A percentile compares a stretch with the other conserved stretches of the same genome.
These are phyloP conservation scores for Porphyridium purpureum DNA, from an alignment of 23 red algal species.

Conservation along the genomic window DNA sequence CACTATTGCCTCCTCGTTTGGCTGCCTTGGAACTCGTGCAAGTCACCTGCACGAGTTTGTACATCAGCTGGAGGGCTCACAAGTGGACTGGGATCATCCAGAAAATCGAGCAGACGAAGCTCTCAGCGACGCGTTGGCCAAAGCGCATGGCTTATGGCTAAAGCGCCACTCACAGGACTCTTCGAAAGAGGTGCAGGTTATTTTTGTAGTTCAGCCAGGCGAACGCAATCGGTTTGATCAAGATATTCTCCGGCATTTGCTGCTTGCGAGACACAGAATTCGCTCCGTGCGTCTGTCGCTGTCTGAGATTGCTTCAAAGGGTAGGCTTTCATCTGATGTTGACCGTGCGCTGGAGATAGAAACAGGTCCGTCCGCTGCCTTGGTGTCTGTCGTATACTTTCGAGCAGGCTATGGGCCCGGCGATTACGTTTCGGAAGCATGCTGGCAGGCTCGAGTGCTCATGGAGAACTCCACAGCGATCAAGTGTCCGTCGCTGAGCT, in stretches of 20 bases:
- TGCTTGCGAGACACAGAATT: constrained; percentile 30
- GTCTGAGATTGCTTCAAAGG: constrained; percentile 10
- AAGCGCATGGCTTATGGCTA: no score
- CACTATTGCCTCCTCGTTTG: constrained; percentile 74
- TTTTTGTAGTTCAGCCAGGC: constrained; percentile 71
- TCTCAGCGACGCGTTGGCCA: no score
- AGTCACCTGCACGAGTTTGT: constrained; percentile 31
- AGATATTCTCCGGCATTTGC: constrained; percentile 23
- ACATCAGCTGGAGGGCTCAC: not conserved
- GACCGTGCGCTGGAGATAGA: not conserved
- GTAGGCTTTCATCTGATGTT: constrained; percentile 4
- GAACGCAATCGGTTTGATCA: constrained; percentile 86
- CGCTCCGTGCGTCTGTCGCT: constrained; percentile 43
- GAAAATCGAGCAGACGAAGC: no score
- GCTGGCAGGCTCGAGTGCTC: constrained; percentile 54
- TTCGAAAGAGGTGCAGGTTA: constrained; percentile 2
- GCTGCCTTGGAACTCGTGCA: constrained; percentile 23
- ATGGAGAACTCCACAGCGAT: constrained; percentile 37
- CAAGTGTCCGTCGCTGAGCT: constrained; percentile 53
- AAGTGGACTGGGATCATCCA: not conserved
- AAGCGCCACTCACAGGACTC: no score
- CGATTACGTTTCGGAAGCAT: constrained; percentile 45
- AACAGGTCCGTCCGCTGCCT: not conserved
- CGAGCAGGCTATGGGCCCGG: constrained; percentile 81
- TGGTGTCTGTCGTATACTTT: constrained; percentile 63